A percentile compares a stretch with the other conserved stretches of the same genome.
Evolutionary conservation across 805 yeast genomes (phyloP).

Genomic region (Priceomyces carsonii): DNA sequence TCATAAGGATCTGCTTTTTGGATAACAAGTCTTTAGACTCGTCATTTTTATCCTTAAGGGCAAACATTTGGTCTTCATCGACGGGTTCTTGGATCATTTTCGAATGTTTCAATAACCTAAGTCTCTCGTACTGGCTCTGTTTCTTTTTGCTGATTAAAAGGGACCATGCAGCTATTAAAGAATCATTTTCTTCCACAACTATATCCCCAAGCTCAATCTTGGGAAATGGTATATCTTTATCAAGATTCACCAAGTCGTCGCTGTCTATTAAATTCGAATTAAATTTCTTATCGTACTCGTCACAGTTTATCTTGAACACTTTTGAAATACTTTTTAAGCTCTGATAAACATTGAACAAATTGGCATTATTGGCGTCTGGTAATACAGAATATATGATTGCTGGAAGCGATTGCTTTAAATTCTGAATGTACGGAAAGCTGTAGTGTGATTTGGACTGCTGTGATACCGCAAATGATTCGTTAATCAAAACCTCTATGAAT

Average conservation of each 20-base stretch:
- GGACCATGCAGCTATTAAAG: constrained; percentile 46
- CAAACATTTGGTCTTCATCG: constrained; percentile 29
- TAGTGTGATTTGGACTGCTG: constrained; percentile 35
- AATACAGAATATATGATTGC: constrained; percentile 32
- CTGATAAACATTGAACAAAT: constrained; percentile 35
- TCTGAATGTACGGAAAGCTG: constrained; percentile 39
- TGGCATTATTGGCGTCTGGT: constrained; percentile 37
- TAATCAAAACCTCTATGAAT: constrained; percentile 63
- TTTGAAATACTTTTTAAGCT: constrained; percentile 39
- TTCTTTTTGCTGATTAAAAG: constrained; percentile 46
- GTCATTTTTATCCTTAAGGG: constrained; percentile 20
- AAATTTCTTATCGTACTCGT: constrained; percentile 27
- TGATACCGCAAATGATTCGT: constrained; percentile 34
- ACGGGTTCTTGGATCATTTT: constrained; percentile 21
- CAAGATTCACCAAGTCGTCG: constrained; percentile 34
- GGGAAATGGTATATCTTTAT: constrained; percentile 36
- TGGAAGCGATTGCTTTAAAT: constrained; percentile 34
- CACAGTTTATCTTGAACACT: constrained; percentile 30
- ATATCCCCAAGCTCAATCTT: constrained; percentile 21
- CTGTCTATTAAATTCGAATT: constrained; percentile 30
- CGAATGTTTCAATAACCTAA: constrained; percentile 37
- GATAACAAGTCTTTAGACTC: constrained; percentile 22
- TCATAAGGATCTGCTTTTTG: constrained; percentile 57
- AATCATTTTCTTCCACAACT: constrained; percentile 22
- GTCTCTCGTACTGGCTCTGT: constrained; percentile 53